Conservation (phyloP, 2,329 filamentous ascomycete genomes). For the Colletotrichum camelliae region DNA sequence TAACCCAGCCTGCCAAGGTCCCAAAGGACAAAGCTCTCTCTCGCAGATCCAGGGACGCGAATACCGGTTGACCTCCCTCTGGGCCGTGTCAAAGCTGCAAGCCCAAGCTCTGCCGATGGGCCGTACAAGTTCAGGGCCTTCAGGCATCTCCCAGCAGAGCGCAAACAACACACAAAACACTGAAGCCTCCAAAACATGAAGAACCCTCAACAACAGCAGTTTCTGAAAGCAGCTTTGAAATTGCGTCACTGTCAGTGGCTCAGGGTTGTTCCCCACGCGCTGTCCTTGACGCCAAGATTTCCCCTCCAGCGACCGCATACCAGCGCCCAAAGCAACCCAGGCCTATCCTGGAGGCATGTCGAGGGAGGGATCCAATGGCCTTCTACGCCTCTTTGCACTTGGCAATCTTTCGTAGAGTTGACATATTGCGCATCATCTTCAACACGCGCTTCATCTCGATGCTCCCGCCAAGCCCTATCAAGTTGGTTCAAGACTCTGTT, state of each 20-base stretch:
- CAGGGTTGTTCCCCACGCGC: background rate
- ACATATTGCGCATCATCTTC: background rate
- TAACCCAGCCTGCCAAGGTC: background rate
- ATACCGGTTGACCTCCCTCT: background rate
- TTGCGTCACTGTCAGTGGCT: conserved; percentile 11
- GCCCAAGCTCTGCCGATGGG: background rate
- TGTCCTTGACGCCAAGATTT: background rate
- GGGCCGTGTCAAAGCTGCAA: background rate
- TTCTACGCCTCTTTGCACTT: too few relatives aligned
- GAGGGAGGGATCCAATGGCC: background rate
- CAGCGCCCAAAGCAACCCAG: background rate
- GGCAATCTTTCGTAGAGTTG: background rate
- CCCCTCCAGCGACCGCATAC: background rate
- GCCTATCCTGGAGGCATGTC: background rate
- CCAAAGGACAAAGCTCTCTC: background rate
- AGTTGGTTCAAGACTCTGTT: background rate
- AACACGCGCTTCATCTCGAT: background rate
- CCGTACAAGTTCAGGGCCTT: background rate
- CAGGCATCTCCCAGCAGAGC: background rate
- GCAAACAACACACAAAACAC: conserved; percentile 1
- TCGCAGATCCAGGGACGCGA: background rate
- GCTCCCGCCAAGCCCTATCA: background rate
- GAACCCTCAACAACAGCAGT: background rate
- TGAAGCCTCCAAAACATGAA: background rate
- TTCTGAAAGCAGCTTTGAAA: background rate